Evolutionary conservation across 2,329 filamentous ascomycete species (phyloP).

Genomic region (Elsinoe fawcettii): DNA sequence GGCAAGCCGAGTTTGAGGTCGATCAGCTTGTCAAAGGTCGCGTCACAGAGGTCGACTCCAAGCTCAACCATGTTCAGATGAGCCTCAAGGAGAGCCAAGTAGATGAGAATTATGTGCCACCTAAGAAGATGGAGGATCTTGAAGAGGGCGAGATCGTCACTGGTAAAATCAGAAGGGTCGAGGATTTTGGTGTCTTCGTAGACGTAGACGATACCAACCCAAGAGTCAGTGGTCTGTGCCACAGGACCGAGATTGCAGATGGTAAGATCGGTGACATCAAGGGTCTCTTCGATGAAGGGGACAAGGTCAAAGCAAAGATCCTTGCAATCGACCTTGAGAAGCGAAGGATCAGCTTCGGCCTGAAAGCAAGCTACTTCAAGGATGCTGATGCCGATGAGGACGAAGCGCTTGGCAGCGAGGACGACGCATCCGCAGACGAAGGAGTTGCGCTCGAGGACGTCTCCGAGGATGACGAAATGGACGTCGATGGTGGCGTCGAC

Average conservation of each 20-base stretch:
- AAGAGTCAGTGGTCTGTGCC: constrained; percentile 88
- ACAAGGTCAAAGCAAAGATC: constrained; percentile 86
- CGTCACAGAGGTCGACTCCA: constrained; percentile 62
- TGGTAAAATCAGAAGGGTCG: constrained; percentile 85
- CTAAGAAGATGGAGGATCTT: constrained; percentile 67
- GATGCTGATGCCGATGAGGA: constrained; percentile 43
- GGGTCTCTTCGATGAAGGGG: constrained; percentile 82
- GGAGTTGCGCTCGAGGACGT: constrained; percentile 29
- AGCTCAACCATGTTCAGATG: constrained; percentile 68
- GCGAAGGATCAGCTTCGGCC: constrained; percentile 75
- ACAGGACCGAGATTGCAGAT: constrained; percentile 86
- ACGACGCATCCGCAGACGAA: constrained; percentile 33
- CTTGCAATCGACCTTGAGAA: constrained; percentile 67
- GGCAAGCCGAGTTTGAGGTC: constrained; percentile 80
- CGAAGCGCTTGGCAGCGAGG: constrained; percentile 36
- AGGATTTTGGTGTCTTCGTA: constrained; percentile 92
- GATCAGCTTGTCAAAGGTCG: constrained; percentile 89
- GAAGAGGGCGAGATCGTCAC: constrained; percentile 74
- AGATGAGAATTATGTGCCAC: constrained; percentile 68
- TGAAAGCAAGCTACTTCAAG: constrained; percentile 88
- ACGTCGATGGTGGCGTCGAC: constrained; percentile 36
- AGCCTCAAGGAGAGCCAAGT: constrained; percentile 80
- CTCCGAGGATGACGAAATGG: constrained; percentile 29
- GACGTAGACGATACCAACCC: constrained; percentile 70
- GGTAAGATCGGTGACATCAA: constrained; percentile 73